Base-by-base conservation (phyloP, 495 filamentous ascomycete genomes). In the Beverwykella pulmonaria region DNA sequence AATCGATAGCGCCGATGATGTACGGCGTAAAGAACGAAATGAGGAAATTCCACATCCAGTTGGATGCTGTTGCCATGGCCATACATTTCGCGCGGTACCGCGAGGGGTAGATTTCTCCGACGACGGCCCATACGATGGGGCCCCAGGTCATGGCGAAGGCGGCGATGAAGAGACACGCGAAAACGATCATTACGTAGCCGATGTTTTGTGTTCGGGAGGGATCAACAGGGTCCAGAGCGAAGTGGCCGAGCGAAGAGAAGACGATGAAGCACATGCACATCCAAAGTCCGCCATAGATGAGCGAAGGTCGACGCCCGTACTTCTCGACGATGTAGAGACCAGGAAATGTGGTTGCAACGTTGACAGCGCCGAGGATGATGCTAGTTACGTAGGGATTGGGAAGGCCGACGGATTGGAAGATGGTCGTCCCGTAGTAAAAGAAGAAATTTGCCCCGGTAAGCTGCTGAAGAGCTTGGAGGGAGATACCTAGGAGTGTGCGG, bases 11-110 rank as follows among this genome's bases (percentile, higher is more conserved):
- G 20, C 74, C 74, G 41, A 82, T 69, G 41, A 69, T 69, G 54
- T 65, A 65, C 1, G 62, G 62, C 29, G 62, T 65, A 39, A 65
- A 65, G 53, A 65, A 65, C 9, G 39, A 34, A 52, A 94, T 87
- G 68, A 93, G 75, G 81, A 93, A 96, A 76, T 95, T 96, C 88
- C 88, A 94, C 59, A 87, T 84, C 92, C 92, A 96, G 80, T 95
- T 96, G 58, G 86, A 83, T 6, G 88, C 86, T 0, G 92, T 94
- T 17, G 89, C 88, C 19, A 92, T 73, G 34, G 87, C 89, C 82
- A 92, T 92, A 69, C 83, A 87, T 30, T 85, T 83, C 20, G 89
- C 89, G 47, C 91, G 86, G 76, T 92, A 91, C 52, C 86, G 82
- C 60, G 86, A 82, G 22, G 92, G 92, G 75, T 91, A 96, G 71